Conservation (phyloP, 2,329 filamentous ascomycete species). For the Diatrype stigma region DNA sequence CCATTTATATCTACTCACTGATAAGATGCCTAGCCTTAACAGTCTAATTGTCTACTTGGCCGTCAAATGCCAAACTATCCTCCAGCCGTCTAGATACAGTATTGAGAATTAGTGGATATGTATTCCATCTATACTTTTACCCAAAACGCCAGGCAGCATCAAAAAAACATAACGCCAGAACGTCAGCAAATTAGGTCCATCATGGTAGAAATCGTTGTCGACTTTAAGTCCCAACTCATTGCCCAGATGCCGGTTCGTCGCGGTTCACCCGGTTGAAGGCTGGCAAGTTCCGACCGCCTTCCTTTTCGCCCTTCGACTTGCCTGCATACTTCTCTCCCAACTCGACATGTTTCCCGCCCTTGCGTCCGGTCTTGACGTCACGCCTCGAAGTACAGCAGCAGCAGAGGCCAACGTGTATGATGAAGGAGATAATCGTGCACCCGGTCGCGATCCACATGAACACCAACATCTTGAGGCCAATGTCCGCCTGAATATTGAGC, state of each 20-base stretch:
- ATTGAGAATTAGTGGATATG: neutral
- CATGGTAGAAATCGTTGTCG: neutral
- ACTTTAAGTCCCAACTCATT: neutral
- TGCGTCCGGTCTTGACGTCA: conserved; percentile 42
- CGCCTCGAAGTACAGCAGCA: conserved; percentile 66
- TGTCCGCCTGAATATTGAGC: conserved; percentile 68
- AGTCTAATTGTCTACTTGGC: neutral
- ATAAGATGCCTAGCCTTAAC: neutral
- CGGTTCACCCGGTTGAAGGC: neutral
- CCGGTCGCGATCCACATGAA: conserved; percentile 85
- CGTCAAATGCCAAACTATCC: neutral
- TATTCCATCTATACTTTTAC: neutral
- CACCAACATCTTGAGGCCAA: conserved; percentile 72
- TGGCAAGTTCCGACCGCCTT: neutral
- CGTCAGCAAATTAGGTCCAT: neutral
- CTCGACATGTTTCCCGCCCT: conserved; percentile 17
- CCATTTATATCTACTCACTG: neutral
- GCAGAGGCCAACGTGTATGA: conserved; percentile 70
- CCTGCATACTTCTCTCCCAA: neutral
- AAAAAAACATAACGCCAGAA: neutral
- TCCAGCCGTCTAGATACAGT: neutral
- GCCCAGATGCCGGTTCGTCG: neutral
- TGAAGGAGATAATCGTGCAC: conserved; percentile 63
- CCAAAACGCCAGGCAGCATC: neutral
- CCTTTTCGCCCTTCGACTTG: neutral